A percentile compares a stretch with the other conserved stretches of the same genome.
Conservation (phyloP, 108 stramenopile genomes). For the Cylindrotheca closterium region DNA sequence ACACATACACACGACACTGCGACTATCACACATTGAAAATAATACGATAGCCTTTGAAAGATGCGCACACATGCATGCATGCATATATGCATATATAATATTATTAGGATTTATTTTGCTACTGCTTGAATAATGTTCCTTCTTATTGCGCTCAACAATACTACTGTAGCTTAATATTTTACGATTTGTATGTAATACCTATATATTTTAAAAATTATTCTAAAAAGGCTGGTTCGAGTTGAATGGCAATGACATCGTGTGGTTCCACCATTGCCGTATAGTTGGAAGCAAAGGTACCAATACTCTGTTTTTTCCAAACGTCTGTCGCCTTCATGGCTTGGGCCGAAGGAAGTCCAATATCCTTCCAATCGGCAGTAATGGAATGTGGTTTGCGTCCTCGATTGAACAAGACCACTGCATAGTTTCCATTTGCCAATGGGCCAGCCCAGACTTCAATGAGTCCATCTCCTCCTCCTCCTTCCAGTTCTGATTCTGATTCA, state of each 20-base stretch:
- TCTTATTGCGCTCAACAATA: too few species aligned
- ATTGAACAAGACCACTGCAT: conserved; percentile 40
- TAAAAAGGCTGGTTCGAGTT: conserved; percentile 4
- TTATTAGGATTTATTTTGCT: too few species aligned
- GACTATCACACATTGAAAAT: too few species aligned
- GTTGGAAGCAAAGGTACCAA: conserved; percentile 14
- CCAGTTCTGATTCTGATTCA: too few species aligned
- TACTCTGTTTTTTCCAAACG: conserved; percentile 22
- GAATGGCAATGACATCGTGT: conserved; percentile 29
- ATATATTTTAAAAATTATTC: too few species aligned
- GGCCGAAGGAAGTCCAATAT: conserved; percentile 13
- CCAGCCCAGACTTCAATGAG: conserved; percentile 35
- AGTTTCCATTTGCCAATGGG: conserved; percentile 14
- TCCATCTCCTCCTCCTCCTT: background rate
- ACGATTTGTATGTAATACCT: too few species aligned
- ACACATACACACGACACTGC: too few species aligned
- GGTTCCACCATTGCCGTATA: conserved; percentile 14
- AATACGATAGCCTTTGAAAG: too few species aligned
- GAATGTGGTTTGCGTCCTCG: background rate
- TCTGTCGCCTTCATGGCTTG: conserved; percentile 8
- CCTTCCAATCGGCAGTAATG: conserved; percentile 23
- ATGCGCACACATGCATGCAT: too few species aligned
- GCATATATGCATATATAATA: too few species aligned
- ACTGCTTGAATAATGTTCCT: too few species aligned
- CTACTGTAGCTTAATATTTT: too few species aligned